phyloP scores from a whole-genome alignment of 495 filamentous ascomycete genomes.

The Neurospora cerealis region DNA sequence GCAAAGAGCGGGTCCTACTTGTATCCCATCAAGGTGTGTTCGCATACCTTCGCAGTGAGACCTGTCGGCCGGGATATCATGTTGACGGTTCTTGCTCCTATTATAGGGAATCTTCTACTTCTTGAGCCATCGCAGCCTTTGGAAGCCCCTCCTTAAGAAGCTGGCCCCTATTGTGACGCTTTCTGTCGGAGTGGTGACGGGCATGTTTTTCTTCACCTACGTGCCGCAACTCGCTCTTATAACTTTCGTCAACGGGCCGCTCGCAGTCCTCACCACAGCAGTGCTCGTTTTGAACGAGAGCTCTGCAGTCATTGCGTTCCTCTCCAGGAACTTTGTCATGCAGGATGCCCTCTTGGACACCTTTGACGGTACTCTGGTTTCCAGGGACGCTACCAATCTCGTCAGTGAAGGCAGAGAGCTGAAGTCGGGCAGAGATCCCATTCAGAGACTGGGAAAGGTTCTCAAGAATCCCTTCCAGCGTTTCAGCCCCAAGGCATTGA shows the following conservation, averaged over 20 bases:
- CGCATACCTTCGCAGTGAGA: background rate
- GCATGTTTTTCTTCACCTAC: conserved; percentile 85
- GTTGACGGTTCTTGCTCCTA: background rate
- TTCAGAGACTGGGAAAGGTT: conserved; percentile 63
- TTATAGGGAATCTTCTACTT: conserved; percentile 65
- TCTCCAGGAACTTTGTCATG: conserved; percentile 67
- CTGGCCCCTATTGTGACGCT: conserved; percentile 60
- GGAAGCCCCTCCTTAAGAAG: conserved; percentile 59
- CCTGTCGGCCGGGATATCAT: background rate
- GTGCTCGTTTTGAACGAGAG: conserved; percentile 75
- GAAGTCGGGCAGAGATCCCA: conserved; percentile 47
- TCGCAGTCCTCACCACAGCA: conserved; percentile 67
- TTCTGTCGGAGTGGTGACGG: conserved; percentile 53
- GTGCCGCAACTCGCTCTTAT: conserved; percentile 76
- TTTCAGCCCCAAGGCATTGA: conserved; percentile 52
- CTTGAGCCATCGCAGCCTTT: conserved; percentile 49
- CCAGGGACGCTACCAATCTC: conserved; percentile 43
- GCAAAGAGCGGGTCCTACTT: conserved; percentile 67
- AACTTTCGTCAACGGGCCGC: conserved; percentile 74
- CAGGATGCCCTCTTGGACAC: conserved; percentile 77
- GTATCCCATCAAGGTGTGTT: conserved; percentile 69
- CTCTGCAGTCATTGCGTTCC: conserved; percentile 62
- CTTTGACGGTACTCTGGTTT: conserved; percentile 73
- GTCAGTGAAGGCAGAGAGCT: conserved; percentile 66
- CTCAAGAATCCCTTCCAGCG: conserved; percentile 58